Base-by-base conservation (phyloP, 1,284 basidiomycete species). In the Gastroboletus turbinatus region DNA sequence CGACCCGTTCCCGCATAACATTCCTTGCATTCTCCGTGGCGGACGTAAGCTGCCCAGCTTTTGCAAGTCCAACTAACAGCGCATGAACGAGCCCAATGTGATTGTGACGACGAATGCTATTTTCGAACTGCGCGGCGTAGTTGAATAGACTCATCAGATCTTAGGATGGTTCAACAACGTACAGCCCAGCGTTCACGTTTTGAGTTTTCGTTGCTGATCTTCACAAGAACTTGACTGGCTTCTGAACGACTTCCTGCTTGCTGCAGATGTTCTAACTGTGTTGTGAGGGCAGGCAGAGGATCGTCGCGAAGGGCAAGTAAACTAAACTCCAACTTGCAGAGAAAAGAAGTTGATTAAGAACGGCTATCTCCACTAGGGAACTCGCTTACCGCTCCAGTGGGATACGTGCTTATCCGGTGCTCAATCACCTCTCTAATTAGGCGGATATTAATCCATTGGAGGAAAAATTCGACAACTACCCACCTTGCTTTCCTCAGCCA, bases 171-270 rank as follows among this genome's bases (percentile, higher is more conserved):
- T 59, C 63, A 13, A 69, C 52, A 27, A 77, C 87, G 77, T 67
- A 95, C 90, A 46, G 86, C 84, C 85, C 94, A 96, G 45, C 85
- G 80, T 61, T 87, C 81, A 25, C 89, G 81, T 74, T 96, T 94
- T 16, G 79, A 75, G 56, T 82, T 84, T 73, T 96, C 94, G 47
- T 86, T 84, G n/a, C 82, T 77, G 50, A 96, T 80, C 65, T 77
- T 83, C 32, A 83, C 79, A 27, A 84, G 67, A 32, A 89, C 63
- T 50, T 86, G 83, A 17, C 78, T 77, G 49, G 79, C 78, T 63
- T 77, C 73, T 33, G 74, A 61, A 23, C 75, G 74, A 36, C 79
- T 73, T 9, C 81, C 80, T 51, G 79, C 60, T 17, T 73, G 74
- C 70, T 77, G 85, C 63, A 67, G 73, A 60, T 63, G 67, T 50